A percentile compares a stretch with the other conserved stretches of the same genome.
These are phyloP conservation scores for Boletus pseudo-olivaceus DNA, from an alignment of 768 basidiomycete genomes.

Conservation along the genomic window DNA sequence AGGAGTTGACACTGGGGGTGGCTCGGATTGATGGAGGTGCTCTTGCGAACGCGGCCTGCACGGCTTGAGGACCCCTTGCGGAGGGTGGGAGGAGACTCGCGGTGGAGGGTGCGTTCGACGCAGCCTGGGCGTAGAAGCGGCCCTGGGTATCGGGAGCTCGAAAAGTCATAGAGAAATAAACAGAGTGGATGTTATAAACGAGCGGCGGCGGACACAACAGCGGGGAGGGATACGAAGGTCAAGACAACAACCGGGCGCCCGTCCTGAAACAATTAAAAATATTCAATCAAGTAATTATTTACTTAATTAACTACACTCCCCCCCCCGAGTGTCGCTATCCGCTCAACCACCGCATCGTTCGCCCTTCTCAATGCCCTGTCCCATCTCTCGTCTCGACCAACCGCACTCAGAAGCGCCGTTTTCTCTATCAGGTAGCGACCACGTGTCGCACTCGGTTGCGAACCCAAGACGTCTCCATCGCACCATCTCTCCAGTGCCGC, in stretches of 20 bases:
- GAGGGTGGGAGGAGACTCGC: constrained; percentile 47
- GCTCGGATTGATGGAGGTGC: constrained; percentile 37
- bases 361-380: constrained; percentile 40
- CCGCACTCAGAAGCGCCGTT: constrained; percentile 34
- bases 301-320: not conserved
- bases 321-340: constrained; percentile 39
- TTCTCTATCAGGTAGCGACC: constrained; percentile 45
- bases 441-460: constrained; percentile 32
- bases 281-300: not conserved
- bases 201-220: constrained; percentile 2
- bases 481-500: constrained; percentile 50
- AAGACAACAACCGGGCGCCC: constrained; percentile 1
- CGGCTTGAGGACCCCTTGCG: constrained; percentile 26
- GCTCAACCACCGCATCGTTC: constrained; percentile 46
- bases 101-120: constrained; percentile 46
- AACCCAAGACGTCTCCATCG: constrained; percentile 16
- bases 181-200: constrained; percentile 16
- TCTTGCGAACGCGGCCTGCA: constrained; percentile 44
- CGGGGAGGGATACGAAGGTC: not conserved
- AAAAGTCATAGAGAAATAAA: constrained; percentile 18
- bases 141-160: constrained; percentile 37
- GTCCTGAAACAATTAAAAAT: not conserved
- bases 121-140: constrained; percentile 39
- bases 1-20: constrained; percentile 37
- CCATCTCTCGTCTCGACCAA: constrained; percentile 27